These are phyloP conservation scores for Cladosporium phlei DNA, from an alignment of 2,329 filamentous ascomycete genomes.

Conservation along the genomic window DNA sequence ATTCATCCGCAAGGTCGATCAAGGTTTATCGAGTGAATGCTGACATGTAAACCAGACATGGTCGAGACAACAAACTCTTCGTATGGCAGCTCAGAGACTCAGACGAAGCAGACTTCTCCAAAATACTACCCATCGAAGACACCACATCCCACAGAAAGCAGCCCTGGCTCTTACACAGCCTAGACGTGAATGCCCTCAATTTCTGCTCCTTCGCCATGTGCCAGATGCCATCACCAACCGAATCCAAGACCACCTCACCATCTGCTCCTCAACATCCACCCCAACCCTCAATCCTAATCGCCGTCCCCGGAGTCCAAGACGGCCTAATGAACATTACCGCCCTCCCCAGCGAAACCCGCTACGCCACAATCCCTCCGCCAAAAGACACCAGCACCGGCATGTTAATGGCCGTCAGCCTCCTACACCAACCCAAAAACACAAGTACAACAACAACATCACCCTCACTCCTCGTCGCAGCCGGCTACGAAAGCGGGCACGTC, in stretches of 20 bases:
- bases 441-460: too few relatives aligned
- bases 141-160: slow-evolving; percentile 47
- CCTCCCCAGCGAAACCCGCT: slow-evolving; percentile 68
- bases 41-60: slow-evolving; percentile 59
- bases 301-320: slow-evolving; percentile 60
- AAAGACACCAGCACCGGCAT: slow-evolving; percentile 59
- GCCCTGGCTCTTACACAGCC: slow-evolving; percentile 80
- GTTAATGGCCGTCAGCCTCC: slow-evolving; percentile 71
- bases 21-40: background rate
- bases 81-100: slow-evolving; percentile 69
- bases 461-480: slow-evolving; percentile 62
- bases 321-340: slow-evolving; percentile 73
- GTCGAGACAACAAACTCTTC: slow-evolving; percentile 78
- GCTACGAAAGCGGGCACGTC: slow-evolving; percentile 79
- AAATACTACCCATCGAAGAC: slow-evolving; percentile 64
- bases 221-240: slow-evolving; percentile 6
- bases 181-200: slow-evolving; percentile 89
- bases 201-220: slow-evolving; percentile 81
- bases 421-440: slow-evolving; percentile 37
- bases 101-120: slow-evolving; percentile 63
- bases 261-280: slow-evolving; percentile 15
- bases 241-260: background rate
- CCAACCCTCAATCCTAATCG: slow-evolving; percentile 63
- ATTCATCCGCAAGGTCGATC: slow-evolving; percentile 32
- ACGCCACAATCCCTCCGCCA: slow-evolving; percentile 55